phyloP scores from a whole-genome alignment of 805 yeast genomes.

The Ogataea ganodermae region DNA sequence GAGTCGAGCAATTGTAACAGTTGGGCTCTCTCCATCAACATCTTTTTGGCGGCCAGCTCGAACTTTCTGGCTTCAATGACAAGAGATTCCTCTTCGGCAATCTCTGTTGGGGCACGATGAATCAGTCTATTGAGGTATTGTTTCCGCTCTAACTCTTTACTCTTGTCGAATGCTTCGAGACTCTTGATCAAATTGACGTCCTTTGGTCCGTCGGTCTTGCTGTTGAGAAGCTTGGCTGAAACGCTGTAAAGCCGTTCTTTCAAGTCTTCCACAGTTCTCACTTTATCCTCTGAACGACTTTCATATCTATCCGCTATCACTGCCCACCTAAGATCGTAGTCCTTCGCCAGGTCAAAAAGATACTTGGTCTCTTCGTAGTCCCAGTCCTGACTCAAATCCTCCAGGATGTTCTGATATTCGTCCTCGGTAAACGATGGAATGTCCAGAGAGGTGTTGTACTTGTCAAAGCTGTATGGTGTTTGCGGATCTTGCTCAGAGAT shows the following conservation, averaged over 20 bases:
- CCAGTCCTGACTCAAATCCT: constrained; percentile 49
- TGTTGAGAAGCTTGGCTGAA: constrained; percentile 53
- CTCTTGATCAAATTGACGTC: constrained; percentile 55
- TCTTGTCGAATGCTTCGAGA: constrained; percentile 63
- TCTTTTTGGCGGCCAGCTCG: constrained; percentile 88
- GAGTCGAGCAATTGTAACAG: constrained; percentile 79
- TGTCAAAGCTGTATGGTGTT: constrained; percentile 67
- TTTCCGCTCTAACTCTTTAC: constrained; percentile 77
- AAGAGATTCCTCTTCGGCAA: constrained; percentile 95
- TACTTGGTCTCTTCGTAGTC: constrained; percentile 73
- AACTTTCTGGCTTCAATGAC: constrained; percentile 91
- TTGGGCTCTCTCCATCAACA: constrained; percentile 79
- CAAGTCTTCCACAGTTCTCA: constrained; percentile 71
- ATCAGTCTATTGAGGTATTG: constrained; percentile 74
- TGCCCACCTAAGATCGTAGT: constrained; percentile 68
- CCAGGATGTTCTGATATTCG: constrained; percentile 55
- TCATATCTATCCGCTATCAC: constrained; percentile 64
- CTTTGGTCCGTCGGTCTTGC: constrained; percentile 39
- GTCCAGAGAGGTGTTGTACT: constrained; percentile 66
- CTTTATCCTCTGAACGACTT: constrained; percentile 40
- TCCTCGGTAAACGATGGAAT: constrained; percentile 68
- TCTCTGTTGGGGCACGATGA: constrained; percentile 89
- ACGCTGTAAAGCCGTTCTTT: constrained; percentile 79
- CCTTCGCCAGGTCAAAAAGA: constrained; percentile 67
- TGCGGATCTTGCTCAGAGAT: constrained; percentile 35